Percentiles rank a stretch among this genome's conserved stretches.
Conservation (phyloP, 2,329 filamentous ascomycete species). For the Botrytis fabae region DNA sequence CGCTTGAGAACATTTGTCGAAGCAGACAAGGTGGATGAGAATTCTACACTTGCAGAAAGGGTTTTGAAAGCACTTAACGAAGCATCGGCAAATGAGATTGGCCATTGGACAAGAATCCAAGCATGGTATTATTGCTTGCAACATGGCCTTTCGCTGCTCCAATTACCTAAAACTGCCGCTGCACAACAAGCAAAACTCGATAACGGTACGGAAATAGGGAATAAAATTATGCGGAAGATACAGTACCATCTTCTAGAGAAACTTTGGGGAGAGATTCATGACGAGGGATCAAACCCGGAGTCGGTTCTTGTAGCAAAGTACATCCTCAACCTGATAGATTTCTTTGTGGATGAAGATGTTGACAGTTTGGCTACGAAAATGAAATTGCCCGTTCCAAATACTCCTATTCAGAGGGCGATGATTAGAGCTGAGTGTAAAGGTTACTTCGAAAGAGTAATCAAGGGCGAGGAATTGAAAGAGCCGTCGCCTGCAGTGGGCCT, state of each 20-base stretch:
- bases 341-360: slow-evolving; percentile 3
- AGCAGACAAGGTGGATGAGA: not conserved
- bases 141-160: not conserved
- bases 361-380: not conserved
- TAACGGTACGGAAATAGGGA: not conserved
- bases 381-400: too few species aligned
- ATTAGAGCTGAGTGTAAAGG: not conserved
- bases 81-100: slow-evolving; percentile 12
- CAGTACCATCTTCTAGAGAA: slow-evolving; percentile 4
- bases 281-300: not conserved
- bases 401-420: not conserved
- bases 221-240: not conserved
- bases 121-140: slow-evolving; percentile 15
- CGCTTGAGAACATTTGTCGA: slow-evolving; percentile 11
- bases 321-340: not conserved
- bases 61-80: not conserved
- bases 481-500: not conserved
- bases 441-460: not conserved
- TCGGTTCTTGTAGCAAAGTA: not conserved
- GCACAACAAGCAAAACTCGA: slow-evolving; percentile 19
- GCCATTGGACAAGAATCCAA: slow-evolving; percentile 19
- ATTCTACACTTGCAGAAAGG: not conserved
- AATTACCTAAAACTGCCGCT: slow-evolving; percentile 5
- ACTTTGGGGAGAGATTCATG: slow-evolving; percentile 2
- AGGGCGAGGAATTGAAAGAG: not conserved